A percentile compares a stretch with the other conserved stretches of the same genome.
Evolutionary conservation across 352 stramenopile genomes (phyloP).

Genomic region (Phytophthora pisi): DNA sequence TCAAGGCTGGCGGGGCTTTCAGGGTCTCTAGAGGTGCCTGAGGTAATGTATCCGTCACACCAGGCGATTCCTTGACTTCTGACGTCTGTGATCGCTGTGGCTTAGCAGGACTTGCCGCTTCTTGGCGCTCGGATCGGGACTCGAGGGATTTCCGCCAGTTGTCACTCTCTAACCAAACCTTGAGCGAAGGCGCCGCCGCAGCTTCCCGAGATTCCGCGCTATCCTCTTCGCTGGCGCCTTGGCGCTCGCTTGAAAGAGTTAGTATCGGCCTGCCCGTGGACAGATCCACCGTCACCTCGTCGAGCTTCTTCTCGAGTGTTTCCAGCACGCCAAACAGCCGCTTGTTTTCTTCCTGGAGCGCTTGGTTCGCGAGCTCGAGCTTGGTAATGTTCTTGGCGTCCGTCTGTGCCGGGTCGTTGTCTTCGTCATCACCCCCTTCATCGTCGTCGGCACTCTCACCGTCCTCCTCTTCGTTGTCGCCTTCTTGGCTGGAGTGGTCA

Average conservation of each 20-base stretch:
- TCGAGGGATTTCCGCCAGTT: slow-evolving; percentile 49
- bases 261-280: slow-evolving; percentile 44
- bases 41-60: not conserved
- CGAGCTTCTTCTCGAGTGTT: slow-evolving; percentile 50
- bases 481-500: slow-evolving; percentile 34
- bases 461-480: slow-evolving; percentile 34
- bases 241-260: slow-evolving; percentile 25
- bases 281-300: slow-evolving; percentile 53
- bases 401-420: slow-evolving; percentile 26
- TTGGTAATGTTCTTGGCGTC: slow-evolving; percentile 30
- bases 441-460: slow-evolving; percentile 27
- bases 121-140: slow-evolving; percentile 18
- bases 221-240: slow-evolving; percentile 7
- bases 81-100: not conserved
- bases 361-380: slow-evolving; percentile 46
- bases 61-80: not conserved
- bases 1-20: slow-evolving; percentile 7
- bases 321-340: slow-evolving; percentile 54
- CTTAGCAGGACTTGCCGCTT: not conserved
- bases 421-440: slow-evolving; percentile 19
- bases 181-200: slow-evolving; percentile 41
- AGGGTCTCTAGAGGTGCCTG: slow-evolving; percentile 7
- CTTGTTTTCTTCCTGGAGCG: slow-evolving; percentile 58
- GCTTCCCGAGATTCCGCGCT: slow-evolving; percentile 12
- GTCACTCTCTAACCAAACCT: slow-evolving; percentile 65